phyloP scores from a whole-genome alignment of 805 yeast species.

The Saccharomycopsis sp. region DNA sequence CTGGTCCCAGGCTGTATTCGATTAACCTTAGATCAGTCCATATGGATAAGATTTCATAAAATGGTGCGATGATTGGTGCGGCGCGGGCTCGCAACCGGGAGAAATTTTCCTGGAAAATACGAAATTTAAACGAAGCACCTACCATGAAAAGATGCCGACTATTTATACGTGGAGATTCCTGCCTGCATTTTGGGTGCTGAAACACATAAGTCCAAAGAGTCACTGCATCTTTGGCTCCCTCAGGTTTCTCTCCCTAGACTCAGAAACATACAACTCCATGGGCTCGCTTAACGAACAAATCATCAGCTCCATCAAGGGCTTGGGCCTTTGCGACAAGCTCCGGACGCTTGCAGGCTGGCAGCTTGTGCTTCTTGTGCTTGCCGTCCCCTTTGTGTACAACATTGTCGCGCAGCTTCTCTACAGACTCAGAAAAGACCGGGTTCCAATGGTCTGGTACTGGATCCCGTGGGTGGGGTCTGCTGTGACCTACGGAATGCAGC shows the following conservation, averaged over 20 bases:
- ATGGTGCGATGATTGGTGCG: constrained; percentile 1
- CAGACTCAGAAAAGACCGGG: constrained; percentile 73
- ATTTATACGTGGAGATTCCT: not conserved
- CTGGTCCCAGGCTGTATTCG: not conserved
- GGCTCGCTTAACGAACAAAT: not conserved
- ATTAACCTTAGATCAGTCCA: not conserved
- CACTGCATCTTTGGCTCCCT: not conserved
- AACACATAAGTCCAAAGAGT: not conserved
- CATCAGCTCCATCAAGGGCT: not conserved
- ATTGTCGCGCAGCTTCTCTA: constrained; percentile 60
- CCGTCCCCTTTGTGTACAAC: constrained; percentile 59
- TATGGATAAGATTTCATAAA: not conserved
- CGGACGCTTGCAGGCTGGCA: constrained; percentile 8
- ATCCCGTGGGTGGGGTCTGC: constrained; percentile 96
- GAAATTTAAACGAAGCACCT: not conserved
- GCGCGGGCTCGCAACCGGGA: not conserved
- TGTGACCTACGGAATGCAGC: constrained; percentile 82
- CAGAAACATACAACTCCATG: too few relatives aligned
- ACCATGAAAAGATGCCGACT: too few relatives aligned
- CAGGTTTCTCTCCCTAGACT: not conserved
- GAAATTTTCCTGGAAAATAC: not conserved
- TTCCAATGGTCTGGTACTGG: constrained; percentile 86
- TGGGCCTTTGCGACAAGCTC: not conserved
- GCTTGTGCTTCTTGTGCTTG: constrained; percentile 30
- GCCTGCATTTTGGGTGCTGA: not conserved